These are phyloP conservation scores for Akanthomyces uredinophilus DNA, from an alignment of 2,329 filamentous ascomycete species.

Conservation along the genomic window DNA sequence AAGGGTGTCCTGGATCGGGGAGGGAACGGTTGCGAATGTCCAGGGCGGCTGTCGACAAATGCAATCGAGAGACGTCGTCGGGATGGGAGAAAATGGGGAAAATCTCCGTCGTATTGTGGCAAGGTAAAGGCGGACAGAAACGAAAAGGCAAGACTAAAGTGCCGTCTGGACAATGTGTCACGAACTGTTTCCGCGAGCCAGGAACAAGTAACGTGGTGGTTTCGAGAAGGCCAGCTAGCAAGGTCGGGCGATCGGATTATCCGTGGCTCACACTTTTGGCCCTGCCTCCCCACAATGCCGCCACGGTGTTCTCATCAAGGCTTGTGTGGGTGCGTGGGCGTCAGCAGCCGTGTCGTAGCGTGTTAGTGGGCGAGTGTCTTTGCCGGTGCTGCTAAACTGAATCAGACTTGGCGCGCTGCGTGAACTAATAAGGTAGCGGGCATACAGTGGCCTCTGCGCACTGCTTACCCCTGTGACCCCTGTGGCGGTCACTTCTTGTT, in stretches of 20 bases:
- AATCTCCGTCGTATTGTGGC: not conserved
- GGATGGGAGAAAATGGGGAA: not conserved
- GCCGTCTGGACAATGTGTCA: slow-evolving; percentile 10
- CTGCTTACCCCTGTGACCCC: not conserved
- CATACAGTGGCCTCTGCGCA: not conserved
- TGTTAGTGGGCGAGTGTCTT: too few species aligned
- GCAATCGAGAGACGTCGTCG: too few species aligned
- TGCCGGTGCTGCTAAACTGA: not conserved
- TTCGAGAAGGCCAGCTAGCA: slow-evolving; percentile 11
- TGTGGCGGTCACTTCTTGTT: too few species aligned
- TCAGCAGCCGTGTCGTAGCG: too few species aligned
- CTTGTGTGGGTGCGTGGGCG: not conserved
- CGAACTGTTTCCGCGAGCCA: not conserved
- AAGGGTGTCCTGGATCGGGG: not conserved
- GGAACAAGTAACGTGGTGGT: slow-evolving; percentile 1
- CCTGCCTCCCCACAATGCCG: slow-evolving; percentile 15
- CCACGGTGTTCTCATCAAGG: slow-evolving; percentile 16
- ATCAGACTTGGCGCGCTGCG: not conserved
- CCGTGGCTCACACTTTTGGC: slow-evolving; percentile 1
- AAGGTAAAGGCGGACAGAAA: not conserved
- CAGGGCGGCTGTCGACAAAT: not conserved
- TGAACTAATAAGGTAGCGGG: too few species aligned
- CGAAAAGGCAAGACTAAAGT: not conserved
- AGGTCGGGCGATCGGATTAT: slow-evolving; percentile 16
- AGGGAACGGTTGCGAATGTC: not conserved